Conservation (phyloP, 2,329 filamentous ascomycete genomes). For the Cyphellophora attinorum region DNA sequence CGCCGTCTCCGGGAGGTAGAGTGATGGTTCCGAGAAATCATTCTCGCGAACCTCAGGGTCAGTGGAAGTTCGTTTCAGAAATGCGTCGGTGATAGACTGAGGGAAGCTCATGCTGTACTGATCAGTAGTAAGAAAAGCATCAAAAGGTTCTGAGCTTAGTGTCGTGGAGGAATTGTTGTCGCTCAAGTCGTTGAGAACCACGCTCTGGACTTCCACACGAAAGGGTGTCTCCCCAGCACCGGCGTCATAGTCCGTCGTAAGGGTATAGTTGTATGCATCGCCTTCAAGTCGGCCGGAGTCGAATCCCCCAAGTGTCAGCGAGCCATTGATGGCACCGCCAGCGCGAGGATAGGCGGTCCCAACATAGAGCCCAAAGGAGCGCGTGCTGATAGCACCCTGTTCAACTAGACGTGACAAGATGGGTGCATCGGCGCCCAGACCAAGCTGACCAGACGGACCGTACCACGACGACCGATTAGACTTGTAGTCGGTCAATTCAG, state of each 20-base stretch:
- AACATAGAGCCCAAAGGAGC: slow-evolving; percentile 34
- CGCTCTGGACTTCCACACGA: slow-evolving; percentile 29
- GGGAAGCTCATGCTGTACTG: slow-evolving; percentile 33
- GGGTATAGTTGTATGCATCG: slow-evolving; percentile 19
- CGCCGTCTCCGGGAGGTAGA: slow-evolving; percentile 27
- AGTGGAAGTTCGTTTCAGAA: slow-evolving; percentile 26
- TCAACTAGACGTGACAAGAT: slow-evolving; percentile 27
- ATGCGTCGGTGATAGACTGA: slow-evolving; percentile 29
- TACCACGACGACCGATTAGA: slow-evolving; percentile 13
- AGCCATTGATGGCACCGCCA: slow-evolving; percentile 31
- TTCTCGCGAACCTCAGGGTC: slow-evolving; percentile 6
- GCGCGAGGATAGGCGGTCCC: slow-evolving; percentile 31
- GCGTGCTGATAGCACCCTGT: slow-evolving; percentile 26
- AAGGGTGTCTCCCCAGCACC: slow-evolving; percentile 27
- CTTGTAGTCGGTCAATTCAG: slow-evolving; percentile 15
- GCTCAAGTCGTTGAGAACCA: slow-evolving; percentile 25
- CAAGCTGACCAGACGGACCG: slow-evolving; percentile 20
- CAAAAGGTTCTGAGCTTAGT: slow-evolving; percentile 25
- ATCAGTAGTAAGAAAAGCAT: slow-evolving; percentile 32
- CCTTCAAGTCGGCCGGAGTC: slow-evolving; percentile 33
- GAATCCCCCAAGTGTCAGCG: slow-evolving; percentile 34
- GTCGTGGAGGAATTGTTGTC: slow-evolving; percentile 16
- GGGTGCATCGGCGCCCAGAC: slow-evolving; percentile 31
- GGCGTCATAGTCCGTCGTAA: slow-evolving; percentile 7
- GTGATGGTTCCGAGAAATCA: slow-evolving; percentile 16